These are phyloP conservation scores for Beauveria australis DNA, from an alignment of 2,329 filamentous ascomycete genomes.

Conservation along the genomic window DNA sequence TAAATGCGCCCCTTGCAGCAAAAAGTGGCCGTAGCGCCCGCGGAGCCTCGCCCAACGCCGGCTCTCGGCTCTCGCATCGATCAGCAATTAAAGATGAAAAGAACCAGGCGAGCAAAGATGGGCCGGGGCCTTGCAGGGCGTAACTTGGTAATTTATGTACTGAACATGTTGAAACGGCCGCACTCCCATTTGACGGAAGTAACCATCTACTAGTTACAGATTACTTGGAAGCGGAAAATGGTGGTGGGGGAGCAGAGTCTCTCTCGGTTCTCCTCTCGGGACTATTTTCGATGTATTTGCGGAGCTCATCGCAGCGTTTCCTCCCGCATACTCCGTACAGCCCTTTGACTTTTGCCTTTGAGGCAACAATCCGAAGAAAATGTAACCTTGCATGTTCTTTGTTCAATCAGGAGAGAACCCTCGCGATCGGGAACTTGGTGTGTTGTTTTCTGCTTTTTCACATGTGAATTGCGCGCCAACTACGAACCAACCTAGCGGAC, in stretches of 20 bases:
- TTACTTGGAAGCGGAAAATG: too few relatives aligned
- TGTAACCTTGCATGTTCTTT: background rate
- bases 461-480: too few relatives aligned
- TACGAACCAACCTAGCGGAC: too few relatives aligned
- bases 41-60: too few relatives aligned
- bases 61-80: background rate
- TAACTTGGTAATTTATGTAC: background rate
- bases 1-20: too few relatives aligned
- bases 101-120: background rate
- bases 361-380: background rate
- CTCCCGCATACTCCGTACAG: background rate
- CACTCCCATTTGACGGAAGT: background rate
- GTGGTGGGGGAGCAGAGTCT: background rate
- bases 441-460: too few relatives aligned
- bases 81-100: background rate
- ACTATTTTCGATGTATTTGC: slow-evolving; percentile 1
- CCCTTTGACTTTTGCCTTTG: background rate
- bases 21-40: too few relatives aligned
- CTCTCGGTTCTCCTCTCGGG: background rate
- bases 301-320: background rate
- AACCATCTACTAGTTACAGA: background rate
- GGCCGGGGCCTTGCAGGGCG: background rate
- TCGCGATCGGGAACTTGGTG: too few relatives aligned
- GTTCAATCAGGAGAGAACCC: background rate
- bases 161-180: background rate